Conservation (phyloP, 306 rosid species). For the Inga oerstediana region DNA sequence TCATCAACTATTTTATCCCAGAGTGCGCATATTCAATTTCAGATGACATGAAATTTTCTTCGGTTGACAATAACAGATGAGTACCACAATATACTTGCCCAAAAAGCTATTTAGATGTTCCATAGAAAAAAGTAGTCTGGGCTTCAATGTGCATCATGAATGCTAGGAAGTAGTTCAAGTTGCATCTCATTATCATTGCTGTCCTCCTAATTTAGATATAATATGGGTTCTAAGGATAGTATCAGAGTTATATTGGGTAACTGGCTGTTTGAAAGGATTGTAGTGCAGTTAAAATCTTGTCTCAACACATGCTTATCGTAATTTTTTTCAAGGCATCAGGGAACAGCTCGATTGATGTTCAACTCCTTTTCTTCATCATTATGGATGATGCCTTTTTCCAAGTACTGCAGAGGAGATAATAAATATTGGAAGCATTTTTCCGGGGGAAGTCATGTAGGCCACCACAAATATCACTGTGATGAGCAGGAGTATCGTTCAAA, state of each 20-base stretch:
- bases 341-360: slow-evolving; percentile 92
- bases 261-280: slow-evolving; percentile 23
- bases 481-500: slow-evolving; percentile 61
- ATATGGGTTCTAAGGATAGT: slow-evolving; percentile 6
- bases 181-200: slow-evolving; percentile 18
- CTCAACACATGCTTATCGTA: slow-evolving; percentile 47
- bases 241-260: slow-evolving; percentile 24
- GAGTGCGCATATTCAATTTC: slow-evolving; percentile 20
- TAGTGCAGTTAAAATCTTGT: slow-evolving; percentile 31
- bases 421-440: slow-evolving; percentile 72
- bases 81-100: slow-evolving; percentile 1
- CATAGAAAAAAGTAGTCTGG: slow-evolving; percentile 21
- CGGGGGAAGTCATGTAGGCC: slow-evolving; percentile 40
- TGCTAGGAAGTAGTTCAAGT: slow-evolving; percentile 29
- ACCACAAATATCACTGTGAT: slow-evolving; percentile 70
- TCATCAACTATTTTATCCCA: slow-evolving; percentile 9
- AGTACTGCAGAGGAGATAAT: slow-evolving; percentile 76
- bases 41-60: slow-evolving; percentile 25
- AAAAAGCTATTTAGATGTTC: slow-evolving; percentile 21
- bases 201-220: slow-evolving; percentile 9
- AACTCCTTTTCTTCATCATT: slow-evolving; percentile 90
- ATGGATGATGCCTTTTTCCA: slow-evolving; percentile 98
- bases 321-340: slow-evolving; percentile 67
- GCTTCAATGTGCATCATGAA: slow-evolving; percentile 30
- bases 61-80: slow-evolving; percentile 3